A percentile compares a stretch with the other conserved stretches of the same genome.
Evolutionary conservation across 2,329 filamentous ascomycete genomes (phyloP).

Genomic region (Pseudogymnoascus sp.): DNA sequence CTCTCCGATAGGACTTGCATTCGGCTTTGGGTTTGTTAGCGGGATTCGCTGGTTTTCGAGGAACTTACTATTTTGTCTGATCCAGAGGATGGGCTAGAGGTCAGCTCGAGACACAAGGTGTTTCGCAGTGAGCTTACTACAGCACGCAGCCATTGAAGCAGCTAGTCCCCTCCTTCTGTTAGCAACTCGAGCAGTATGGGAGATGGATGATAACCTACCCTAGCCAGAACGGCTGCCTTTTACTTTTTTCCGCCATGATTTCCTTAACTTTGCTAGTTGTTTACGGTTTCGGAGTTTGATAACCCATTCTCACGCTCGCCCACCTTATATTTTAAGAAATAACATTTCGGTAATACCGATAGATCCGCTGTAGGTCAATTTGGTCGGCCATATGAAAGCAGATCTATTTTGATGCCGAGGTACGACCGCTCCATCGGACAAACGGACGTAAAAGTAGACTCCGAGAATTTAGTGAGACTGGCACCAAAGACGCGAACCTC

Average conservation of each 20-base stretch:
- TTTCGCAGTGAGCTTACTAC: not conserved
- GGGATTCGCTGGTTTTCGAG: not conserved
- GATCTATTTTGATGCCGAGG: not conserved
- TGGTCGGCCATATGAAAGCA: not conserved
- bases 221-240: not conserved
- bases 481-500: not conserved
- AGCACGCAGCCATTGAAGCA: not conserved
- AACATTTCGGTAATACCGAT: not conserved
- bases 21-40: constrained; percentile 25
- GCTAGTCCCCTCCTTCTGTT: not conserved
- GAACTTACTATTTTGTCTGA: constrained; percentile 6
- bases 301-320: not conserved
- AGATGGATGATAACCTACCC: not conserved
- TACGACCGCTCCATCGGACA: not conserved
- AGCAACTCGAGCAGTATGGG: not conserved
- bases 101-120: not conserved
- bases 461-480: not conserved
- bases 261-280: not conserved
- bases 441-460: not conserved
- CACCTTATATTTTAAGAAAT: not conserved
- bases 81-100: not conserved
- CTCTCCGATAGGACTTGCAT: constrained; percentile 38
- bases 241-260: not conserved
- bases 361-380: not conserved
- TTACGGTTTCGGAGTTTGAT: not conserved